Evolutionary conservation across 371 early-diverging fungal species (phyloP), one percentile per base, ranked within the genome.

Genomic region (Actinomortierella ambigua): DNA sequence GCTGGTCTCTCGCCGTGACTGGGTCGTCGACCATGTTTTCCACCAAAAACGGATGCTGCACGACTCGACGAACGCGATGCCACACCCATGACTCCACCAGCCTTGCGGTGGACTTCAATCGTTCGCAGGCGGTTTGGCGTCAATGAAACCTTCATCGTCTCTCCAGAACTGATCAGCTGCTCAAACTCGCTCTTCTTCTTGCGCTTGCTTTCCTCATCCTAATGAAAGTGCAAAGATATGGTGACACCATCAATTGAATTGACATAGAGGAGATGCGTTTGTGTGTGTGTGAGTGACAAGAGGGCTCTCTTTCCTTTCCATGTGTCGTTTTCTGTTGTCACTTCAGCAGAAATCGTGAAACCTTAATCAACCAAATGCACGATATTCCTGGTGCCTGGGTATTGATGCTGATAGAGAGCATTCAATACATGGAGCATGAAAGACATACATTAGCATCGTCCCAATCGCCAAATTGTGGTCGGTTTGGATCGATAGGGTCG

Each of bases 81-180:
- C 1, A 61, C 53, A 5, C 68, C 68, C 22, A 58, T 59, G 1
- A 40, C 9, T 46, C 57, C 65, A 22, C 50, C 63, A 29, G 55
- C 49, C 55, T 71, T 71, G 3, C 59, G 58, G 39, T 71, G 71
- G 1, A 85, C 77, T 60, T 88, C 88, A 46, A 88, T 85, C 1
- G 85, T 83, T 27, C 76, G 77, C 27, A 88, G 65, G 50, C 88
- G 80, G 61, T 82, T 85, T 3, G 88, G 88, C 18, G 88, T 88
- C 44, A 88, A 58, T 2, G 84, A 79, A 3, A 86, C 85, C 28
- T 81, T 81, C 73, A 82, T 80, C 1, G 88, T 88, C 28, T 80
- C 78, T 28, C 83, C 84, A 24, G 82, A 84, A 24, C 80, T 69
- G 39, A 88, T 81, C 2, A 88, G 50, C 29, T 81, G 82, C 49